Evolutionary conservation across 805 yeast genomes (phyloP).

Genomic region (baker's yeast (Saccharomyces cerevisiae)): DNA sequence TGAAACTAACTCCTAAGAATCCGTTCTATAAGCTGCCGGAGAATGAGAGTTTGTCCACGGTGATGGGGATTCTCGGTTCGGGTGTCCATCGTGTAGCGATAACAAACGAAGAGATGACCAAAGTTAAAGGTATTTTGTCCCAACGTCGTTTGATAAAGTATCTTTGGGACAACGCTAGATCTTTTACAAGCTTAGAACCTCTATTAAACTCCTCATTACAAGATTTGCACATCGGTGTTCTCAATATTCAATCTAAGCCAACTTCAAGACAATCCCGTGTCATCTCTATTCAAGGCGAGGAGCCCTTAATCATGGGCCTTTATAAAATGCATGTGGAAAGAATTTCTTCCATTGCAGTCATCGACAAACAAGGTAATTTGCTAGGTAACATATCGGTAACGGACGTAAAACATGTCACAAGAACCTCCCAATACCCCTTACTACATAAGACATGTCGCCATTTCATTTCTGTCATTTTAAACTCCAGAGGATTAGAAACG

Average conservation of each 20-base stretch:
- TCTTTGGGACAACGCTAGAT: constrained; percentile 87
- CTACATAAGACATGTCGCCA: constrained; percentile 78
- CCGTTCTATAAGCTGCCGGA: constrained; percentile 77
- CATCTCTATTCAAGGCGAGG: constrained; percentile 79
- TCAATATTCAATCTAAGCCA: constrained; percentile 29
- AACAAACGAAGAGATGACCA: constrained; percentile 42
- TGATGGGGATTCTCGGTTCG: constrained; percentile 80
- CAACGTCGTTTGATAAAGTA: constrained; percentile 81
- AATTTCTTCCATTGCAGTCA: constrained; percentile 87
- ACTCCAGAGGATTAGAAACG: constrained; percentile 73
- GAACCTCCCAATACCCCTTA: constrained; percentile 77
- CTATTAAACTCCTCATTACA: constrained; percentile 59
- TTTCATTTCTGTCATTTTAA: constrained; percentile 77
- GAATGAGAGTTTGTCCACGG: constrained; percentile 57
- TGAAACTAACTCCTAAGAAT: constrained; percentile 76
- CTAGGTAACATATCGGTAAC: constrained; percentile 92
- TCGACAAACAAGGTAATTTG: constrained; percentile 65
- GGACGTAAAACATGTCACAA: constrained; percentile 82
- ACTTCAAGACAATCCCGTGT: constrained; percentile 45
- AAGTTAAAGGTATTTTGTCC: constrained; percentile 75
- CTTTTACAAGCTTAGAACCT: constrained; percentile 74
- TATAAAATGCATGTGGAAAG: constrained; percentile 74
- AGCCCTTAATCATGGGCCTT: constrained; percentile 77
- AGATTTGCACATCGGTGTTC: constrained; percentile 68
- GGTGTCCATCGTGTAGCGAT: constrained; percentile 95